phyloP scores from a whole-genome alignment of 495 filamentous ascomycete genomes.

The Daldinia decipiens region DNA sequence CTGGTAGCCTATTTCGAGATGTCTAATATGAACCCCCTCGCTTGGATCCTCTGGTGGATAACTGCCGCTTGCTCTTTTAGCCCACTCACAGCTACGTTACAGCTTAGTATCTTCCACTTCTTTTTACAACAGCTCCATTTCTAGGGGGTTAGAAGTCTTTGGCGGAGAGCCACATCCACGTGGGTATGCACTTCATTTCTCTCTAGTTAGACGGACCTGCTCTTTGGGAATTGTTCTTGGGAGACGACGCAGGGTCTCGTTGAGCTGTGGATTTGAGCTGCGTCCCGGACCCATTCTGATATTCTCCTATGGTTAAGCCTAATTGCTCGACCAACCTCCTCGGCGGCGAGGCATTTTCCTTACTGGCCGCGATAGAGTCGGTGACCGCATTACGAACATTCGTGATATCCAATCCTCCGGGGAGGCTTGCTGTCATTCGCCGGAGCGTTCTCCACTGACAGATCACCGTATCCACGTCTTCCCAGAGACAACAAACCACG shows the following conservation, averaged over 20 bases:
- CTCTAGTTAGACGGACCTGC: neutral
- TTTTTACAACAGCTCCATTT: neutral
- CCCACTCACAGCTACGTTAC: neutral
- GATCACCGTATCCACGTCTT: conserved; percentile 3
- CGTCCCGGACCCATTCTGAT: neutral
- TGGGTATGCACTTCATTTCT: conserved; percentile 1
- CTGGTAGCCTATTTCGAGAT: neutral
- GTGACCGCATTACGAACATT: conserved; percentile 7
- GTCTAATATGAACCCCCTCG: neutral
- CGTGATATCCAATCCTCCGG: conserved; percentile 6
- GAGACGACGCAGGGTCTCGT: neutral
- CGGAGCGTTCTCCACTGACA: conserved; percentile 2
- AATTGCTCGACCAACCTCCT: neutral
- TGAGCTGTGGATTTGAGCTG: neutral
- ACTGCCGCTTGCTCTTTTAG: neutral
- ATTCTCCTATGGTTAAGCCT: neutral
- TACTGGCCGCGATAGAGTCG: conserved; percentile 3
- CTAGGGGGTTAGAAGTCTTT: neutral
- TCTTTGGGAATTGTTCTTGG: neutral
- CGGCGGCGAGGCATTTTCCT: conserved; percentile 2
- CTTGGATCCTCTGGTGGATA: neutral
- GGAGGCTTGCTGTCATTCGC: neutral
- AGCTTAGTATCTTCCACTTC: neutral
- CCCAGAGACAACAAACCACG: conserved; percentile 3
- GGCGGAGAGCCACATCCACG: conserved; percentile 1